Percentiles rank a stretch among this genome's conserved stretches.
phyloP scores from a whole-genome alignment of 1,284 basidiomycete genomes.

The Ceratobasidium sp. region DNA sequence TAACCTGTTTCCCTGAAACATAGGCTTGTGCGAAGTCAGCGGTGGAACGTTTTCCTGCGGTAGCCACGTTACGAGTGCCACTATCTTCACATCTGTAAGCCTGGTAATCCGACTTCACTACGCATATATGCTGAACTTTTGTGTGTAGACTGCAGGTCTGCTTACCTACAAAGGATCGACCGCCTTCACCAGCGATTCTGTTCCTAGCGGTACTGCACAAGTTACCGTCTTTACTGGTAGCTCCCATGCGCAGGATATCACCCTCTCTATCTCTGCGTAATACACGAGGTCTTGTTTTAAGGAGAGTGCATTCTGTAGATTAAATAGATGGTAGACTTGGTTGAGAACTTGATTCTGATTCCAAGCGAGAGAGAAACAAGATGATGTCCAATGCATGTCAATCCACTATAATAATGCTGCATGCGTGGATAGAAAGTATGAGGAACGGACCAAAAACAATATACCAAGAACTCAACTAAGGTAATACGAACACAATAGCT shows the following conservation, averaged over 20 bases:
- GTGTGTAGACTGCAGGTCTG: constrained; percentile 58
- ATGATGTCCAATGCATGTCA: too few relatives aligned
- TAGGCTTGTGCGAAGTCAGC: constrained; percentile 46
- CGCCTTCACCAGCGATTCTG: constrained; percentile 61
- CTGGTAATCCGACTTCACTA: too few relatives aligned
- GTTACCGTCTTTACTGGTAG: constrained; percentile 64
- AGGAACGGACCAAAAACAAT: too few relatives aligned
- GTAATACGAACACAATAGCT: too few relatives aligned
- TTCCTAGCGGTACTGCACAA: constrained; percentile 65
- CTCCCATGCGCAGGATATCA: constrained; percentile 59
- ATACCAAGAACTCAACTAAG: too few relatives aligned
- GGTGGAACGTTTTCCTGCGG: constrained; percentile 46
- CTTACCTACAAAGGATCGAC: constrained; percentile 65
- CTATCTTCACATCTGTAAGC: constrained; percentile 47
- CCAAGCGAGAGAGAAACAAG: too few relatives aligned
- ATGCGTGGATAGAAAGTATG: too few relatives aligned
- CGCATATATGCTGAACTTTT: constrained; percentile 7
- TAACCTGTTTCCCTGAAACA: neutral
- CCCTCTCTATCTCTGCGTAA: constrained; percentile 49
- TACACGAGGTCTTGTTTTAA: neutral
- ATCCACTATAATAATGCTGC: too few relatives aligned
- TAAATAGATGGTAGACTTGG: too few relatives aligned
- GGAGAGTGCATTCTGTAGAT: too few relatives aligned
- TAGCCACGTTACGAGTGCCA: constrained; percentile 40
- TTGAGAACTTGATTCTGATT: too few relatives aligned